Evolutionary conservation across 768 basidiomycete genomes (phyloP), one percentile per base, ranked within the genome.

Genomic region (Sarcodon sp.): DNA sequence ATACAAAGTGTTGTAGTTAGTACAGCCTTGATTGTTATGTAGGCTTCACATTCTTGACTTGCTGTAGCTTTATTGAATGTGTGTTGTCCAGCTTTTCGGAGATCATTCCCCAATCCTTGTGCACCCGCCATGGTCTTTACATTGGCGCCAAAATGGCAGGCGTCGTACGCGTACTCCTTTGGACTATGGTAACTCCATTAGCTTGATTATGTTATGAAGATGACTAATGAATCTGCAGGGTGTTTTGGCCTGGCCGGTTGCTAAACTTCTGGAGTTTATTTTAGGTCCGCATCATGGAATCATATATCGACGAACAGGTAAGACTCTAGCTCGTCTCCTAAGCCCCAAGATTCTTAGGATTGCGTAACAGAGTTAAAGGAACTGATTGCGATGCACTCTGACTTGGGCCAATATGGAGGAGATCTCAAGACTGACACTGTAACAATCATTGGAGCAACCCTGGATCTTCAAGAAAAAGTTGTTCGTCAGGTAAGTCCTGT

Each of bases 71-170:
- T 43, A 49, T 38, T 13, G 37, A 8, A 34, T 15, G 16, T 35
- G n/a, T 15, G 33, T 37, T 44, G 2, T 46, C 3, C 53, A 92
- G 88, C 50, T 93, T 92, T 61, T 69, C 89, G 21, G 89, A 93
- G 66, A 88, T 93, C 53, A 92, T 93, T 52, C 90, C 90, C 0
- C 90, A 94, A 58, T 87, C 87, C 1, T 68, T 93, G n/a, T 94
- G 87, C 63, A 87, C 87, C 16, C 83, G 90, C 35, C 83, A 90
- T 68, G 91, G 91, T 16, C 73, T 93, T 4, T 87, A 83, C 55
- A 75, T 94, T 43, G 89, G 90, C 34, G 87, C 89, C 7, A 86
- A 87, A 58, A 86, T 88, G 83, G 89, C 83, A 0, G 69, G 71
- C 0, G 72, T 83, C 37, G 83, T 85, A 1, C 75, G 70, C 35